These are phyloP conservation scores for Amphirosellinia nigrospora DNA, from an alignment of 495 filamentous ascomycete species.

Conservation along the genomic window DNA sequence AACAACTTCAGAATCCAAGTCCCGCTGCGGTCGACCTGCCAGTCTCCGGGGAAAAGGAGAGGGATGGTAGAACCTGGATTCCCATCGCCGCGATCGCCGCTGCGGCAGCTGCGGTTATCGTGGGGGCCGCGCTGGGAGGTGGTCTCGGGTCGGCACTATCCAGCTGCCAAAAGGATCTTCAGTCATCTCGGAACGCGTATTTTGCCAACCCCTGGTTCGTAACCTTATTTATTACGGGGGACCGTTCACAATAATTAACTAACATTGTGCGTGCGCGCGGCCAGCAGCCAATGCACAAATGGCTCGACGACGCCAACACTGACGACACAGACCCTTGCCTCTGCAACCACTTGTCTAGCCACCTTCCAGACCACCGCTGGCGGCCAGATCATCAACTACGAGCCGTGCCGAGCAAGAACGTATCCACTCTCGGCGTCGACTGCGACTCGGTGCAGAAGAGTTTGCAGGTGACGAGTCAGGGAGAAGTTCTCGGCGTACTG, in stretches of 20 bases:
- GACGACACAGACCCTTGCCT: not conserved
- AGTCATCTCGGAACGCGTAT: not conserved
- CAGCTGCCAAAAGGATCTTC: not conserved
- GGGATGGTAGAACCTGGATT: not conserved
- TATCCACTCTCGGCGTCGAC: not conserved
- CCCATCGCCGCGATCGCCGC: not conserved
- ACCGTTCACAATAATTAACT: too few relatives aligned
- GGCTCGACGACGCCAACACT: not conserved
- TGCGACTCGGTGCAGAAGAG: constrained; percentile 4
- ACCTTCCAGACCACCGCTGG: constrained; percentile 4
- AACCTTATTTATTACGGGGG: too few relatives aligned
- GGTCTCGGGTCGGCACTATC: constrained; percentile 3
- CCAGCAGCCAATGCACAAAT: constrained; percentile 1
- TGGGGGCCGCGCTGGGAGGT: not conserved
- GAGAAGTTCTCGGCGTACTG: not conserved
- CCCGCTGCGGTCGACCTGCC: not conserved
- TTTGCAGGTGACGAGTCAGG: not conserved
- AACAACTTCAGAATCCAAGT: not conserved
- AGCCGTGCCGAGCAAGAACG: not conserved
- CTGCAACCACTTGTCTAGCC: not conserved
- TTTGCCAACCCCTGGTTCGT: not conserved
- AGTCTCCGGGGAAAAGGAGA: not conserved
- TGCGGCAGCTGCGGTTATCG: not conserved
- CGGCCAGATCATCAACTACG: not conserved
- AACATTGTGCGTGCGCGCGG: not conserved